These are phyloP conservation scores for Acanthamoeba sp. DNA, from an alignment of 208 protist genomes.

Conservation along the genomic window DNA sequence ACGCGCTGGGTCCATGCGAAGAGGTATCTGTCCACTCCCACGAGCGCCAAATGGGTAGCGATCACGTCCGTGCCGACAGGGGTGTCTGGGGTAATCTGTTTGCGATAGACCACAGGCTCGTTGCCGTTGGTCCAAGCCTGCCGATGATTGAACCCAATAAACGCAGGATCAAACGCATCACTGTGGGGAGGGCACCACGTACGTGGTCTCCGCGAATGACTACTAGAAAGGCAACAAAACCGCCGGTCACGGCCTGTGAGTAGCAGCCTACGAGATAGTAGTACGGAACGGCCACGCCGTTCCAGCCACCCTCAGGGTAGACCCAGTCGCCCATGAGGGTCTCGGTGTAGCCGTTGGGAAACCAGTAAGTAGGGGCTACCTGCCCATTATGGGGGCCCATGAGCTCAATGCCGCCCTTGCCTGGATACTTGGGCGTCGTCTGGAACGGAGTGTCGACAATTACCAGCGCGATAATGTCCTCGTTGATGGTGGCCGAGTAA, in stretches of 20 bases:
- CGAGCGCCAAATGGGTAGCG: background rate
- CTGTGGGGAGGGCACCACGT: too few species aligned
- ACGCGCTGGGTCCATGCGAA: background rate
- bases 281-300: background rate
- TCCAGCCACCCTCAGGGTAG: conserved; percentile 22
- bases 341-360: background rate
- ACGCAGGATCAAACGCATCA: background rate
- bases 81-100: conserved; percentile 4
- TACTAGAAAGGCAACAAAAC: background rate
- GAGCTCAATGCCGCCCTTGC: conserved; percentile 21
- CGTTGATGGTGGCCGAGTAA: background rate
- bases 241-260: background rate
- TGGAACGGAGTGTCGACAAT: background rate
- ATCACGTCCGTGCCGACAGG: background rate
- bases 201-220: conserved; percentile 1
- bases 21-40: background rate
- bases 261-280: background rate
- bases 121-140: background rate
- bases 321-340: conserved; percentile 41
- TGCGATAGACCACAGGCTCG: background rate
- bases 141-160: background rate
- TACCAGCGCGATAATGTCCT: background rate
- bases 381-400: conserved; percentile 5
- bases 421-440: background rate
- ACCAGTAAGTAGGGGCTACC: background rate